phyloP scores from a whole-genome alignment of 1,284 basidiomycete species.

The Puccinia polysora region DNA sequence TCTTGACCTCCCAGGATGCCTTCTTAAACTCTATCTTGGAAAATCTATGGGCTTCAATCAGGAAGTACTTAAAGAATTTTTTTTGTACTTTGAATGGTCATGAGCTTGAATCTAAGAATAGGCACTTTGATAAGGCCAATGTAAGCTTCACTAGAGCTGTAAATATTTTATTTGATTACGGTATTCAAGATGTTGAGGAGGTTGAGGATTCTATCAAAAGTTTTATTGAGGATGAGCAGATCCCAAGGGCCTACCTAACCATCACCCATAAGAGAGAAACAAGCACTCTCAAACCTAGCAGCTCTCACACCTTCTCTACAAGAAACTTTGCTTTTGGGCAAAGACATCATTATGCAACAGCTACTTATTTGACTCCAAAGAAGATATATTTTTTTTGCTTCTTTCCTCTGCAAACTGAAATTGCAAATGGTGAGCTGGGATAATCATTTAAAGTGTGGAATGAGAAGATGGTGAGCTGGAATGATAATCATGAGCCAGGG shows the following conservation, averaged over 20 bases:
- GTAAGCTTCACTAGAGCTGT: slow-evolving; percentile 94
- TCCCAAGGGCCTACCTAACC: slow-evolving; percentile 81
- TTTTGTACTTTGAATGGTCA: slow-evolving; percentile 96
- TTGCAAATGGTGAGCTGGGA: no score
- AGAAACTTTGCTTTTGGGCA: slow-evolving; percentile 56
- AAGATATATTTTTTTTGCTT: slow-evolving; percentile 86
- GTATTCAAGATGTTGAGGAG: slow-evolving; percentile 82
- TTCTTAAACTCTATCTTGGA: slow-evolving; percentile 90
- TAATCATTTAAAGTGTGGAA: no score
- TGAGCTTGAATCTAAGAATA: slow-evolving; percentile 71
- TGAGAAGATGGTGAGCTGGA: no score
- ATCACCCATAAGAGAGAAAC: slow-evolving; percentile 75
- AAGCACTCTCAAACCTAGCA: slow-evolving; percentile 57
- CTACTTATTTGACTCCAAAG: slow-evolving; percentile 60
- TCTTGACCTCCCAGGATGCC: slow-evolving; percentile 79
- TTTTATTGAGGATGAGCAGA: slow-evolving; percentile 78
- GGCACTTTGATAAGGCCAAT: slow-evolving; percentile 98
- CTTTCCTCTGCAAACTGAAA: no score
- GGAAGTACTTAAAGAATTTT: slow-evolving; percentile 85
- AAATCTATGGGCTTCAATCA: slow-evolving; percentile 92
- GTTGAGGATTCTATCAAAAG: slow-evolving; percentile 71
- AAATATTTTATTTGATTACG: slow-evolving; percentile 91
- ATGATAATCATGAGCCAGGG: no score
- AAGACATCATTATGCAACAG: slow-evolving; percentile 58
- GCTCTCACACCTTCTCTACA: slow-evolving; percentile 56